Evolutionary conservation across 164 flowering plant genomes (phyloP).

Genomic region (Aristolochia californica): DNA sequence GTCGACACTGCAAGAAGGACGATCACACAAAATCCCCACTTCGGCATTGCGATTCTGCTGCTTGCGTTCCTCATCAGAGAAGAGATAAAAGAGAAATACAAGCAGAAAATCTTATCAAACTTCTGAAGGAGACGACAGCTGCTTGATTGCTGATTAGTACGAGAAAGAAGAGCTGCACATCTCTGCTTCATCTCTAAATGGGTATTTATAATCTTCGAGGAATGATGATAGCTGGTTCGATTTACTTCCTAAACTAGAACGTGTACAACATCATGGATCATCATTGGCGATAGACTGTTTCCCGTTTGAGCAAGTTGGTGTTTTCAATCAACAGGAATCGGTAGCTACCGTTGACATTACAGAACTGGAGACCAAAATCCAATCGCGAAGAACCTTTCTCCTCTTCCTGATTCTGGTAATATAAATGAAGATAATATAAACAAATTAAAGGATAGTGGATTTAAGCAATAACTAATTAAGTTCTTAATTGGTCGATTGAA

Average conservation of each 20-base stretch:
- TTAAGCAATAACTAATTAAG: too few species aligned
- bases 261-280: neutral
- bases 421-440: too few species aligned
- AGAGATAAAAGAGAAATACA: too few species aligned
- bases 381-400: too few species aligned
- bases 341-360: too few species aligned
- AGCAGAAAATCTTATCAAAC: neutral
- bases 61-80: neutral
- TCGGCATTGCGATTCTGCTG: neutral
- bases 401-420: too few species aligned
- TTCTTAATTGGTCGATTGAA: too few species aligned
- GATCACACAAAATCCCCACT: neutral
- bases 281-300: too few species aligned
- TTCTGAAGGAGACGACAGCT: neutral
- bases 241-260: neutral
- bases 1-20: neutral
- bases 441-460: too few species aligned
- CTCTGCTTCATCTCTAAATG: neutral
- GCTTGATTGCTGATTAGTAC: neutral
- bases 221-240: neutral
- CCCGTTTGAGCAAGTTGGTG: too few species aligned
- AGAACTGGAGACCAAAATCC: too few species aligned
- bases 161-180: neutral
- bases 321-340: too few species aligned
- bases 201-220: conserved; percentile 1